Evolutionary conservation across 2,329 filamentous ascomycete genomes (phyloP).

Genomic region (Colletotrichum eleusines): DNA sequence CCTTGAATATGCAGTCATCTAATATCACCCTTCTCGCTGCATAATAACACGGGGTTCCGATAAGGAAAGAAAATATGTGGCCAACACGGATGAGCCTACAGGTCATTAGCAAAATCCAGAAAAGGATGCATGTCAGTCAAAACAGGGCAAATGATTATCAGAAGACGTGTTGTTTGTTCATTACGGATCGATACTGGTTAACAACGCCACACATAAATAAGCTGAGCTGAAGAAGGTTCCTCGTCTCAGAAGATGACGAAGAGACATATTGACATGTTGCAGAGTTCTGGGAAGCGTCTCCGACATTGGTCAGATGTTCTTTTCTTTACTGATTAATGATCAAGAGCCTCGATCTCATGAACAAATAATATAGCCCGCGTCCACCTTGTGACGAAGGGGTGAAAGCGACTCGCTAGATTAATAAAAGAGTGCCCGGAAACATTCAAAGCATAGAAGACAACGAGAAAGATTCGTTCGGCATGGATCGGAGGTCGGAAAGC

Average conservation of each 20-base stretch:
- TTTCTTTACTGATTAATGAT: neutral
- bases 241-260: neutral
- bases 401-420: no score
- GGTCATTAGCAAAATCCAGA: neutral
- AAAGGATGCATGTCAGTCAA: rapidly evolving
- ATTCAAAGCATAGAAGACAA: no score
- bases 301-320: neutral
- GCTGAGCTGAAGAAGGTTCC: neutral
- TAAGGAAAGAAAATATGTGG: neutral
- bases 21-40: neutral
- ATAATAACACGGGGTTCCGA: neutral
- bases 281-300: neutral
- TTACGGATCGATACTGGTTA: neutral
- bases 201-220: neutral
- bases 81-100: neutral
- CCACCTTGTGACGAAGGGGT: no score
- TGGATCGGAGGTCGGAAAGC: no score
- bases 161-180: neutral
- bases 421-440: neutral
- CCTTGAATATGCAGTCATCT: neutral
- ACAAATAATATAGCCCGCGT: rapidly evolving
- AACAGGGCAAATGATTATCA: neutral
- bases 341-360: neutral
- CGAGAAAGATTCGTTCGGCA: neutral
- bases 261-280: neutral